A percentile compares a stretch with the other conserved stretches of the same genome.
Evolutionary conservation across 2,329 filamentous ascomycete species (phyloP).

Genomic region (Elsinoe ampelina): DNA sequence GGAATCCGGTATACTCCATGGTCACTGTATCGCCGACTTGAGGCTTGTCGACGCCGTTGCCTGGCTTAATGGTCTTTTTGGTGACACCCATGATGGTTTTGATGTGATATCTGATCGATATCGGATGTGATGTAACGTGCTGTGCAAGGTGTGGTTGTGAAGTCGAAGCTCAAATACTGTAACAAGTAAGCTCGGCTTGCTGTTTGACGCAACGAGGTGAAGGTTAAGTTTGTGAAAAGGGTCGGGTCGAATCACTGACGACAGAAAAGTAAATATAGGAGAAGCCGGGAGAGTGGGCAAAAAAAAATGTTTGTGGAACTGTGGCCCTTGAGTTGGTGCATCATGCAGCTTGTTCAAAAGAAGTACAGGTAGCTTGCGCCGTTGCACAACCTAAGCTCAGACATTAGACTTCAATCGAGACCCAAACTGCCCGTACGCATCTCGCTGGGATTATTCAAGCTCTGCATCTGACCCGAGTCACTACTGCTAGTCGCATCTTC

Average conservation of each 20-base stretch:
- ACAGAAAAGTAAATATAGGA: slow-evolving; percentile 10
- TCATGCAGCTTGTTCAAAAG: no score
- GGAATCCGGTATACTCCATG: slow-evolving; percentile 86
- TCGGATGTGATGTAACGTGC: slow-evolving; percentile 1
- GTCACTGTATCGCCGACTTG: slow-evolving; percentile 60
- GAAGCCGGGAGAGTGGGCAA: not conserved
- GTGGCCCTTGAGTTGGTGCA: not conserved
- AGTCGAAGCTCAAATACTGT: not conserved
- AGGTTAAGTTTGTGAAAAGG: not conserved
- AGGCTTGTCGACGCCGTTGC: slow-evolving; percentile 54
- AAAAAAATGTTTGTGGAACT: not conserved
- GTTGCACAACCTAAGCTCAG: not conserved
- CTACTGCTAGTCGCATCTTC: not conserved
- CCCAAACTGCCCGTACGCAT: not conserved
- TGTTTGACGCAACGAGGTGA: slow-evolving; percentile 1
- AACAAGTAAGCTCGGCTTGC: not conserved
- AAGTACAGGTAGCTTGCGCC: not conserved
- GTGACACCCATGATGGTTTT: slow-evolving; percentile 46
- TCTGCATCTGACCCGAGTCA: not conserved
- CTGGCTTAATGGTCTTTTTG: slow-evolving; percentile 55
- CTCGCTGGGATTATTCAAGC: not conserved
- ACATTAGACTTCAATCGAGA: not conserved
- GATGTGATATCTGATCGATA: slow-evolving; percentile 11
- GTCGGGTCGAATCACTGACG: slow-evolving; percentile 4
- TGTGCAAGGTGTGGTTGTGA: not conserved